phyloP scores from a whole-genome alignment of 202 grass and related monocot genomes.

The Sporobolus alterniflorus region DNA sequence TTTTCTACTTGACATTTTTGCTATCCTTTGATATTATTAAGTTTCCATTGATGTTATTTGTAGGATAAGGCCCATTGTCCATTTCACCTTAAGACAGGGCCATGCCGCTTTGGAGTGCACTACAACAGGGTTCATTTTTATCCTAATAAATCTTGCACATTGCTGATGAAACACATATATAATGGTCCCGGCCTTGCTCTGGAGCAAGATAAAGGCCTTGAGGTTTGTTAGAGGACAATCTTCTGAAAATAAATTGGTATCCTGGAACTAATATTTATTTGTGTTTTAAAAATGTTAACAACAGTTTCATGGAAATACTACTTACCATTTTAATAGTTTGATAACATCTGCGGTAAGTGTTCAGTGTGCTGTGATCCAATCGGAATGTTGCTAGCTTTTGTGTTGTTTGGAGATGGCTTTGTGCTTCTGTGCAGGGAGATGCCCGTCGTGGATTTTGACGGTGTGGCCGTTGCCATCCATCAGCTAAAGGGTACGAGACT shows the following conservation, averaged over 20 bases:
- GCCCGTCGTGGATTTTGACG: no score
- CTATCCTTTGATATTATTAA: slow-evolving; percentile 17
- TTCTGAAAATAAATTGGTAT: slow-evolving; percentile 63
- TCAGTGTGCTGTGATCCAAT: no score
- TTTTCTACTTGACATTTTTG: not conserved
- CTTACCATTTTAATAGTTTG: not conserved
- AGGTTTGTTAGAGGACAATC: slow-evolving; percentile 91
- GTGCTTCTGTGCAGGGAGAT: no score
- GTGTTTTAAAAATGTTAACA: not conserved
- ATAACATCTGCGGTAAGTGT: no score
- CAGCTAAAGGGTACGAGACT: no score
- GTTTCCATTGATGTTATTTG: slow-evolving; percentile 35
- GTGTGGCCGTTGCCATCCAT: no score
- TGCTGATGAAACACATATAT: slow-evolving; percentile 98
- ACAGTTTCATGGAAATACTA: not conserved
- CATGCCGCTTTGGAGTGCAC: slow-evolving; percentile 85
- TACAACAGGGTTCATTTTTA: slow-evolving; percentile 96
- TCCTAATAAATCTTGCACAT: slow-evolving; percentile 90
- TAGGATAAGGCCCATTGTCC: slow-evolving; percentile 98
- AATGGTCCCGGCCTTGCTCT: slow-evolving; percentile 87
- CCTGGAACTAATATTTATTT: slow-evolving; percentile 57
- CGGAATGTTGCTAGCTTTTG: no score
- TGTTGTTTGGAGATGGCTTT: no score
- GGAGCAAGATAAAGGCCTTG: slow-evolving; percentile 98
- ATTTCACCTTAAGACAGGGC: slow-evolving; percentile 93